These are phyloP conservation scores for Effrenium voratum DNA, from an alignment of 73 alveolate genomes.

Conservation along the genomic window DNA sequence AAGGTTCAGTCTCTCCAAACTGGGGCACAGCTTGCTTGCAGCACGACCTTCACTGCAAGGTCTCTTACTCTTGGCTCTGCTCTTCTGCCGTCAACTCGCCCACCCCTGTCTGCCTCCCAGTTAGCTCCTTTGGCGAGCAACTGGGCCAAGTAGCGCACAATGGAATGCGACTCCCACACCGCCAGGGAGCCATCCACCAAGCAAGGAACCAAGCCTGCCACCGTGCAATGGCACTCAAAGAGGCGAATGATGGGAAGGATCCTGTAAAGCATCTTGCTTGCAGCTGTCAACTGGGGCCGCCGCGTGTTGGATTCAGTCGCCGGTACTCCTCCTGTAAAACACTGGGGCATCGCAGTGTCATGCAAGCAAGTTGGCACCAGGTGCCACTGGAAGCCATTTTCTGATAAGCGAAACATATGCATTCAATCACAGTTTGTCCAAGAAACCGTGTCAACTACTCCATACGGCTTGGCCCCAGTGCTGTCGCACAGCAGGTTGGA, in stretches of 20 bases:
- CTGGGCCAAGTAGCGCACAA: constrained; percentile 92
- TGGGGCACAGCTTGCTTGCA: no score
- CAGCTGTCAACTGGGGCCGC: neutral
- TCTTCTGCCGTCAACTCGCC: no score
- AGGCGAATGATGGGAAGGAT: neutral
- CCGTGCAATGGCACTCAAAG: neutral
- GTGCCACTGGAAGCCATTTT: neutral
- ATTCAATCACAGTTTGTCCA: neutral
- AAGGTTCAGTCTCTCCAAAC: no score
- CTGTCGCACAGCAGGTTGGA: constrained; percentile 59
- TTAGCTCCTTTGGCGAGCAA: constrained; percentile 15
- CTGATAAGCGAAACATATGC: neutral
- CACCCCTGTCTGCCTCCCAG: no score
- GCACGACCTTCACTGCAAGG: no score
- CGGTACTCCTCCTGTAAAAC: constrained; percentile 32
- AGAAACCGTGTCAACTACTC: constrained; percentile 59
- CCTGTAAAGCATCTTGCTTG: neutral
- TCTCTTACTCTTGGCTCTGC: no score
- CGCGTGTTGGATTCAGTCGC: constrained; percentile 41
- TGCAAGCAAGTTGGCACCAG: neutral
- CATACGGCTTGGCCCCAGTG: constrained; percentile 69
- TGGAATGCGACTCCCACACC: constrained; percentile 87
- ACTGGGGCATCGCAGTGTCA: neutral
- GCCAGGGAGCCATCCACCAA: constrained; percentile 66
- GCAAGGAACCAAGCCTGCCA: constrained; percentile 68